phyloP scores from a whole-genome alignment of 192 early-diverging fungal genomes.

The Podila clonocystis region DNA sequence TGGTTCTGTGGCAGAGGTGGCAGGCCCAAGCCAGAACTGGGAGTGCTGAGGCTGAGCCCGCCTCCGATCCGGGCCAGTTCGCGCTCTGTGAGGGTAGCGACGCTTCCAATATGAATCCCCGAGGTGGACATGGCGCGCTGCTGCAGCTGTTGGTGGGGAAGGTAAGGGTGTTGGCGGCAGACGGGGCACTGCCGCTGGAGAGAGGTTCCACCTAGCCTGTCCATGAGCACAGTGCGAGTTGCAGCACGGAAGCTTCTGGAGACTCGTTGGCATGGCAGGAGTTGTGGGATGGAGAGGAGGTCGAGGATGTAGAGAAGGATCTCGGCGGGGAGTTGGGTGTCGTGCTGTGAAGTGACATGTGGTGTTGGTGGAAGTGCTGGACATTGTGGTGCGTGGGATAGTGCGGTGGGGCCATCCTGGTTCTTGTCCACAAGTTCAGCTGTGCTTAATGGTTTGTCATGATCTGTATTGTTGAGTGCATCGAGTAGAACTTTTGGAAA shows the following conservation, averaged over 20 bases:
- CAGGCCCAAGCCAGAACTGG: not conserved
- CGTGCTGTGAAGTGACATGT: not conserved
- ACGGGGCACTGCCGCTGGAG: not conserved
- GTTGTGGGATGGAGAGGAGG: constrained; percentile 11
- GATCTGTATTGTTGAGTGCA: not conserved
- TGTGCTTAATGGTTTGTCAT: too few species aligned
- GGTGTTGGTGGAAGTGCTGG: not conserved
- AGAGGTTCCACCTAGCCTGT: constrained; percentile 18
- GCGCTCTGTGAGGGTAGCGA: not conserved
- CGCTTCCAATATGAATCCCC: not conserved
- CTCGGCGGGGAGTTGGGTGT: constrained; percentile 14
- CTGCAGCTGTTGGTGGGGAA: not conserved
- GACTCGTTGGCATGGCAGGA: constrained; percentile 29
- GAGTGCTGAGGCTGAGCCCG: not conserved
- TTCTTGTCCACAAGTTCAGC: not conserved
- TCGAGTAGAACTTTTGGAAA: not conserved
- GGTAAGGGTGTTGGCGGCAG: constrained; percentile 1
- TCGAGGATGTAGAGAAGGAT: constrained; percentile 14
- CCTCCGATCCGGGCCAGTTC: not conserved
- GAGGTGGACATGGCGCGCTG: not conserved
- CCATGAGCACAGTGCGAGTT: constrained; percentile 15
- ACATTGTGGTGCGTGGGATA: not conserved
- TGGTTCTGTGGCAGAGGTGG: constrained; percentile 23
- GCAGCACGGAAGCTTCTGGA: constrained; percentile 19
- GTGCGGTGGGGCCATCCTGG: not conserved